Conservation (phyloP, 108 stramenopile species). For the Cafeteria roenbergensis region DNA sequence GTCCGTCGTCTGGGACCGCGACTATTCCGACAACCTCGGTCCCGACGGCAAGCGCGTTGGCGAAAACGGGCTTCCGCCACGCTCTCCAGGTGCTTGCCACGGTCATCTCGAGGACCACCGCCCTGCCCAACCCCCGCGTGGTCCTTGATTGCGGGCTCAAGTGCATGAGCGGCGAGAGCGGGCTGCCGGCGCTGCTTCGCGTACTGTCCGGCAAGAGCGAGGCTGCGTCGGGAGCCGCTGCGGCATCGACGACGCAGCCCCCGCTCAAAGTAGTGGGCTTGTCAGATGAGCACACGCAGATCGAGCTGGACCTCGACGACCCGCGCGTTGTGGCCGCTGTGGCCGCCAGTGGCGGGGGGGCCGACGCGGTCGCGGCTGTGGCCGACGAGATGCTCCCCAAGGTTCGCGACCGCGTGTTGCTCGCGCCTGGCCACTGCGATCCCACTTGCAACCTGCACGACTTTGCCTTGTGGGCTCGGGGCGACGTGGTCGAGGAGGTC, state of each 20-base stretch:
- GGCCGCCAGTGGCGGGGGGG: too few relatives aligned
- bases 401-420: not conserved
- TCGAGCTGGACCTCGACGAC: too few relatives aligned
- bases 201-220: too few relatives aligned
- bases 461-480: not conserved
- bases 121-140: not conserved
- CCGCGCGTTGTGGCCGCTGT: too few relatives aligned
- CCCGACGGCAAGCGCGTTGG: not conserved
- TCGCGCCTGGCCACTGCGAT: not conserved
- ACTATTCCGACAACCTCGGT: slow-evolving; percentile 2
- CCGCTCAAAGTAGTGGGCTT: too few relatives aligned
- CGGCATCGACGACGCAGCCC: too few relatives aligned
- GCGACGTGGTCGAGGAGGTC: not conserved
- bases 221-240: too few relatives aligned
- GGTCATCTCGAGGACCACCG: slow-evolving; percentile 5
- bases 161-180: not conserved
- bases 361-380: not conserved
- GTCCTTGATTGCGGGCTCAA: slow-evolving; percentile 3
- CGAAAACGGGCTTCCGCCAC: not conserved
- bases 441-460: slow-evolving; percentile 5
- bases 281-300: too few relatives aligned
- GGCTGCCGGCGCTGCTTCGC: not conserved
- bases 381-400: not conserved
- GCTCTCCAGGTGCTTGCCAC: not conserved
- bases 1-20: slow-evolving; percentile 7